Evolutionary conservation across 129 eudicot species (phyloP).

Genomic region (carrot (Daucus carota)): DNA sequence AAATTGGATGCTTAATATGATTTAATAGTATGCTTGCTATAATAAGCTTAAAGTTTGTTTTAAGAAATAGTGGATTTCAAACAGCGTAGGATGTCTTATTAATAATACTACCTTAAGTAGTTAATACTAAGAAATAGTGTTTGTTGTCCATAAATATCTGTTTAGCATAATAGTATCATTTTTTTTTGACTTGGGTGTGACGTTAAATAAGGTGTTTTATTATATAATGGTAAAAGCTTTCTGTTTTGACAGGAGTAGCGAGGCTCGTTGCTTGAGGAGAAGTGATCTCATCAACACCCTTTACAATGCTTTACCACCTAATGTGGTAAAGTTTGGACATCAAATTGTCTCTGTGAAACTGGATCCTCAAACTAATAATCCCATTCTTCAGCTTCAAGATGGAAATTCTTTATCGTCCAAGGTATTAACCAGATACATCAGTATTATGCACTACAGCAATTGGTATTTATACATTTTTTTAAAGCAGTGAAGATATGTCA

Average conservation of each 20-base stretch:
- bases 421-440: constrained; percentile 21
- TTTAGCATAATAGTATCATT: neutral
- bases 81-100: no score
- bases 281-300: constrained; percentile 48
- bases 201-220: neutral
- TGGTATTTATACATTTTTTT: no score
- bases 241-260: constrained; percentile 22
- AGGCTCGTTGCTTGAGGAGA: constrained; percentile 48
- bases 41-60: no score
- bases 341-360: constrained; percentile 33
- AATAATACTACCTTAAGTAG: no score
- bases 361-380: constrained; percentile 26
- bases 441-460: no score
- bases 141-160: neutral
- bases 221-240: neutral
- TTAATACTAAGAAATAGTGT: neutral
- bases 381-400: constrained; percentile 34
- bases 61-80: no score
- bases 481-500: neutral
- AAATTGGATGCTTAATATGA: no score
- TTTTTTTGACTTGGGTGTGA: neutral
- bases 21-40: no score
- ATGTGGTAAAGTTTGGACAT: constrained; percentile 39
- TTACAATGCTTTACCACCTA: constrained; percentile 52
- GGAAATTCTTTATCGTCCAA: constrained; percentile 43